These are phyloP conservation scores for Nothopassalora personata DNA, from an alignment of 2,329 filamentous ascomycete genomes.

Conservation along the genomic window DNA sequence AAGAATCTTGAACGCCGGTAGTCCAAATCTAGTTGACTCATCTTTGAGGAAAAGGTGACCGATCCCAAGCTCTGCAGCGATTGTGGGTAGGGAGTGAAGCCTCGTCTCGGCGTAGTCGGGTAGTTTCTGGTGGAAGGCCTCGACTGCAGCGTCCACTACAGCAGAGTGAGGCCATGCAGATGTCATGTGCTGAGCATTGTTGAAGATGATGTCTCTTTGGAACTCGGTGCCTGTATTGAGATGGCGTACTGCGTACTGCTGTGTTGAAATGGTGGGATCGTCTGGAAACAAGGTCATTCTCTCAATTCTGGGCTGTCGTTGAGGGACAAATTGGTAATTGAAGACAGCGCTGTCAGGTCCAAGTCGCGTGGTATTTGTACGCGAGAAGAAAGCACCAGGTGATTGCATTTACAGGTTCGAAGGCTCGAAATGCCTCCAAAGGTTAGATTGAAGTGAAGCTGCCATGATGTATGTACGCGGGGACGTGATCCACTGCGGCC, in stretches of 20 bases:
- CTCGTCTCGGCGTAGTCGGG: slow-evolving; percentile 54
- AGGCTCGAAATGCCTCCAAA: slow-evolving; percentile 1
- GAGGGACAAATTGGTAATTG: background rate
- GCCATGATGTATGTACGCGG: background rate
- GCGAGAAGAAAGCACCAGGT: background rate
- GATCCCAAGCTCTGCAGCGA: slow-evolving; percentile 57
- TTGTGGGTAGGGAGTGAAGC: slow-evolving; percentile 47
- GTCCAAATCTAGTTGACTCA: slow-evolving; percentile 61
- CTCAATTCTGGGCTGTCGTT: background rate
- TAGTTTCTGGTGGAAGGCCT: slow-evolving; percentile 53
- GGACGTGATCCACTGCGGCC: background rate
- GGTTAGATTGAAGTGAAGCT: background rate
- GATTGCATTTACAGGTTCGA: slow-evolving; percentile 1
- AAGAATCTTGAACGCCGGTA: slow-evolving; percentile 75
- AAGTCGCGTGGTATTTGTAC: background rate
- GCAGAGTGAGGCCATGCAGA: background rate
- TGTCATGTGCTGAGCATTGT: slow-evolving; percentile 14
- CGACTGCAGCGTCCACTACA: slow-evolving; percentile 18
- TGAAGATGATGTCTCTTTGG: slow-evolving; percentile 15
- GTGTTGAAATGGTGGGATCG: slow-evolving; percentile 10
- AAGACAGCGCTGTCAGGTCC: background rate
- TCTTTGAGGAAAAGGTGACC: slow-evolving; percentile 62
- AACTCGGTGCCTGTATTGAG: slow-evolving; percentile 10
- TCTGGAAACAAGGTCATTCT: background rate
- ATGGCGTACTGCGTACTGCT: slow-evolving; percentile 20